Evolutionary conservation across 1,139 yeast species (phyloP).

Genomic region (Blastobotrys proliferans): DNA sequence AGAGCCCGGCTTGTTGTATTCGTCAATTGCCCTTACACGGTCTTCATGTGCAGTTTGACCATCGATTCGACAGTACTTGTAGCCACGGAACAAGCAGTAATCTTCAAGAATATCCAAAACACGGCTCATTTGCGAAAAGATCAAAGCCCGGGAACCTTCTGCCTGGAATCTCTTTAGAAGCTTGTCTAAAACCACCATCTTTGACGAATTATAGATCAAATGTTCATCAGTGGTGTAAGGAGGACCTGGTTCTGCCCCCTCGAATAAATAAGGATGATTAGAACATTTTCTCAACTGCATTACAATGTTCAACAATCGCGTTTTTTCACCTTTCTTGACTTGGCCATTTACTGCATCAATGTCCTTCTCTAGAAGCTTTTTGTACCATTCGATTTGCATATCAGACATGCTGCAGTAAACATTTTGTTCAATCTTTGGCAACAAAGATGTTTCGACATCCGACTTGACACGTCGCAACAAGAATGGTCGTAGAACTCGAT

Average conservation of each 20-base stretch:
- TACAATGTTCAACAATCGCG: constrained; percentile 83
- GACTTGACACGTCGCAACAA: constrained; percentile 82
- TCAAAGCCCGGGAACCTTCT: constrained; percentile 85
- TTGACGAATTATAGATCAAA: constrained; percentile 79
- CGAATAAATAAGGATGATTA: constrained; percentile 93
- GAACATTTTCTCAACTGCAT: constrained; percentile 97
- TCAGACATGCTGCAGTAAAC: constrained; percentile 90
- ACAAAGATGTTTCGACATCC: constrained; percentile 85
- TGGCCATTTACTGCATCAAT: constrained; percentile 95
- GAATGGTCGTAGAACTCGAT: constrained; percentile 82
- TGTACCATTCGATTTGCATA: constrained; percentile 93
- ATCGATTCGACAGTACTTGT: constrained; percentile 87
- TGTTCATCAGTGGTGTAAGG: constrained; percentile 97
- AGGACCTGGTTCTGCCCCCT: constrained; percentile 99
- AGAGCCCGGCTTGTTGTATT: constrained; percentile 77
- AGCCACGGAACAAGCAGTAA: constrained; percentile 80
- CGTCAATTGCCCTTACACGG: constrained; percentile 87
- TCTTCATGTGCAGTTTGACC: constrained; percentile 95
- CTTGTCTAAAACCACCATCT: constrained; percentile 85
- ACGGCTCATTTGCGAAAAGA: constrained; percentile 94
- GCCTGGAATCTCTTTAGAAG: constrained; percentile 64
- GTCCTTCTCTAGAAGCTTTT: constrained; percentile 81
- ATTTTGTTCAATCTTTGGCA: constrained; percentile 88
- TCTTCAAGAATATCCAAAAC: constrained; percentile 88
- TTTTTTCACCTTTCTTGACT: constrained; percentile 82